phyloP scores from a whole-genome alignment of 1,139 yeast species.

The Wickerhamomyces sp. region DNA sequence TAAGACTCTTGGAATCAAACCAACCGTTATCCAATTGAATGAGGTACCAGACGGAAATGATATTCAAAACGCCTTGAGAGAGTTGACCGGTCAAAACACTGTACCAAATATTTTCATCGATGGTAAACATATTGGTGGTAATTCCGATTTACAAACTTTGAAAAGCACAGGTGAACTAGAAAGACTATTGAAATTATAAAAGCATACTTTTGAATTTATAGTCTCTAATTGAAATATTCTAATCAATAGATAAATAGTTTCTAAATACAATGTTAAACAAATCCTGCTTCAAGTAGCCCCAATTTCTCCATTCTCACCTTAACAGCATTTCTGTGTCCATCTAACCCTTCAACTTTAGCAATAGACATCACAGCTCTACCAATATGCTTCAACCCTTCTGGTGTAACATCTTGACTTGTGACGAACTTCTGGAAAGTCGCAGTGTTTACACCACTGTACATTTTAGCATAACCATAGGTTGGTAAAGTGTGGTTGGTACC shows the following conservation, averaged over 20 bases:
- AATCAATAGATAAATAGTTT: neutral
- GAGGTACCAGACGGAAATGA: conserved; percentile 50
- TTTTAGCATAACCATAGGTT: conserved; percentile 96
- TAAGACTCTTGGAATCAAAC: conserved; percentile 43
- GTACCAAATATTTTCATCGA: conserved; percentile 90
- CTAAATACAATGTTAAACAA: conserved; percentile 15
- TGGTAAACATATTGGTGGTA: conserved; percentile 93
- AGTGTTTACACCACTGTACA: conserved; percentile 96
- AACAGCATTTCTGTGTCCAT: conserved; percentile 95
- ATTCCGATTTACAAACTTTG: conserved; percentile 74
- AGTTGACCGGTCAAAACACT: conserved; percentile 84
- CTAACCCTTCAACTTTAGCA: conserved; percentile 96
- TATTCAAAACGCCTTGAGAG: conserved; percentile 75
- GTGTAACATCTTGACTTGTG: conserved; percentile 86
- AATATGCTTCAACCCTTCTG: conserved; percentile 77
- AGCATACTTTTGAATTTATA: neutral
- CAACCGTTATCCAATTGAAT: conserved; percentile 66
- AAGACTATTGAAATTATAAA: conserved; percentile 26
- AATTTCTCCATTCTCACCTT: conserved; percentile 85
- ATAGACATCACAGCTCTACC: conserved; percentile 95
- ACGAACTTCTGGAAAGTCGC: conserved; percentile 93
- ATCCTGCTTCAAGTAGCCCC: conserved; percentile 38
- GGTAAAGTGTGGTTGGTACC: conserved; percentile 98
- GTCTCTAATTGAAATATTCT: neutral
- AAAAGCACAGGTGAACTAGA: conserved; percentile 38